These are phyloP conservation scores for Cutaneotrichosporon daszewskae DNA, from an alignment of 1,284 basidiomycete species.

Conservation along the genomic window DNA sequence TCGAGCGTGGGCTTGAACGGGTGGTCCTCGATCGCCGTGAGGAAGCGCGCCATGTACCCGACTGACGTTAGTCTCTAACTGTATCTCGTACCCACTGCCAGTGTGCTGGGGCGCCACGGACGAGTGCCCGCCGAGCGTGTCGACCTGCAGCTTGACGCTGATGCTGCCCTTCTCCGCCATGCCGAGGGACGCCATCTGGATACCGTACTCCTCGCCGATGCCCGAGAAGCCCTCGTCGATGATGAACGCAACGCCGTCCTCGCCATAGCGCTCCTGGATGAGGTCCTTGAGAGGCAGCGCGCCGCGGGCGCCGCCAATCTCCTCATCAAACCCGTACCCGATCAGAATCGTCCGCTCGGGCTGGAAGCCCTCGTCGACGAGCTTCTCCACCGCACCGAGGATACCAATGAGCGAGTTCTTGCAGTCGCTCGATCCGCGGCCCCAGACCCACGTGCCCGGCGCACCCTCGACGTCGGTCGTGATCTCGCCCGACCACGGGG, in stretches of 20 bases:
- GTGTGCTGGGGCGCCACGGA: conserved; percentile 46
- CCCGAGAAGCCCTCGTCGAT: conserved; percentile 51
- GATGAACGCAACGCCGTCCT: conserved; percentile 46
- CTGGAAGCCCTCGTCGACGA: conserved; percentile 48
- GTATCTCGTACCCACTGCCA: conserved; percentile 29
- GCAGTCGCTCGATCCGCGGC: conserved; percentile 50
- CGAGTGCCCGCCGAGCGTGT: conserved; percentile 45
- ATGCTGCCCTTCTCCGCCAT: conserved; percentile 51
- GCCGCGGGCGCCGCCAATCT: conserved; percentile 44
- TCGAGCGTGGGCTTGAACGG: conserved; percentile 41
- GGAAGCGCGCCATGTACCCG: conserved; percentile 43
- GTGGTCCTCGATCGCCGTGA: conserved; percentile 41
- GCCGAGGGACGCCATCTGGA: conserved; percentile 44
- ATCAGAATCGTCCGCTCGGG: conserved; percentile 50
- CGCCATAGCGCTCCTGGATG: conserved; percentile 45
- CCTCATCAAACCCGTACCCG: conserved; percentile 53
- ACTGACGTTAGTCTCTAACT: conserved; percentile 33
- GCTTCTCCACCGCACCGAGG: conserved; percentile 50
- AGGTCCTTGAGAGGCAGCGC: conserved; percentile 36
- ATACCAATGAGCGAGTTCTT: conserved; percentile 51
- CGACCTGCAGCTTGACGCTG: conserved; percentile 40
- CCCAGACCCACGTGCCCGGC: conserved; percentile 52
- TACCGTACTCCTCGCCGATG: conserved; percentile 37
- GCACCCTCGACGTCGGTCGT: conserved; percentile 33
- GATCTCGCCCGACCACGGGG: conserved; percentile 51